Conservation (phyloP, 257 asterid genomes). For the Solanum ahanhuiri region DNA sequence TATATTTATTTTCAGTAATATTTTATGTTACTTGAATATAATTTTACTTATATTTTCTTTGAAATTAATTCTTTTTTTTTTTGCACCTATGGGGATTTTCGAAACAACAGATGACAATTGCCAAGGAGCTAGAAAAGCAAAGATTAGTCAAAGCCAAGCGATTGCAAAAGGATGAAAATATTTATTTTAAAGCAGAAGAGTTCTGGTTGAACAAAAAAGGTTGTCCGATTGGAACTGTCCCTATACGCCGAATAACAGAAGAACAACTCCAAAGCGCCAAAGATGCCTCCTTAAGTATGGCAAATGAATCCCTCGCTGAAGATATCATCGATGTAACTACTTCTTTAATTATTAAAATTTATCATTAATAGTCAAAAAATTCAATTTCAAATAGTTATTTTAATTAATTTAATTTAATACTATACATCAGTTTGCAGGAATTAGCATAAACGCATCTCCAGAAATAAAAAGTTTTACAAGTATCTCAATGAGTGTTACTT, state of each 20-base stretch:
- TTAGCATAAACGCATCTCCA: too few relatives aligned
- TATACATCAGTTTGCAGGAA: too few relatives aligned
- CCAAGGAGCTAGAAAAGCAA: background rate
- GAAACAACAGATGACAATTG: background rate
- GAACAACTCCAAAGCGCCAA: background rate
- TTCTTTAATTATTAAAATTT: background rate
- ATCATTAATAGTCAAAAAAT: too few relatives aligned
- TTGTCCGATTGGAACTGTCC: background rate
- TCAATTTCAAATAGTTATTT: too few relatives aligned
- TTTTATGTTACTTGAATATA: background rate
- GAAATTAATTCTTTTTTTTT: too few relatives aligned
- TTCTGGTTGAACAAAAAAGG: background rate
- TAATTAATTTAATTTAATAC: too few relatives aligned
- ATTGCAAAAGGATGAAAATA: background rate
- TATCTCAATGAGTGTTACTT: background rate
- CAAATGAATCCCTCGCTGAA: background rate
- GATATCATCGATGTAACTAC: background rate
- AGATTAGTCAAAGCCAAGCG: background rate
- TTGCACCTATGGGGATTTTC: too few relatives aligned
- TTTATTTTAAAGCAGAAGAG: background rate
- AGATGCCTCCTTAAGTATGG: background rate
- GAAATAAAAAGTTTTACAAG: background rate
- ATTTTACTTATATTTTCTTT: too few relatives aligned
- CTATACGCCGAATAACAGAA: background rate
- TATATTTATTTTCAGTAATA: too few relatives aligned